These are phyloP conservation scores for Rhinocladiella mackenziei DNA, from an alignment of 2,329 filamentous ascomycete genomes.

Conservation along the genomic window DNA sequence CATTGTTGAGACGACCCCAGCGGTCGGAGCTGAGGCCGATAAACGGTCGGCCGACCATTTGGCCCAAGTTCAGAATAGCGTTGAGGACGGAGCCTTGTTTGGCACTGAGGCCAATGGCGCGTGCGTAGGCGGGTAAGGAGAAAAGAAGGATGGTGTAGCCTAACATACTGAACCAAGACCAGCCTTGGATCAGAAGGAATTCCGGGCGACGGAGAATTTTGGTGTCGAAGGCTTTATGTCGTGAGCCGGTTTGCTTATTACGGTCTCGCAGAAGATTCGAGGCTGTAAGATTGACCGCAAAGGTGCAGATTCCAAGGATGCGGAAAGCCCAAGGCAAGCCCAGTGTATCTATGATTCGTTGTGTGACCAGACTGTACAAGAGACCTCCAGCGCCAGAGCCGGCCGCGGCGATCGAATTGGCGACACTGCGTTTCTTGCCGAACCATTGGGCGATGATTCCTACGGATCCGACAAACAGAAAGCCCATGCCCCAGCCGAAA, in stretches of 20 bases:
- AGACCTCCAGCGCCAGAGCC: constrained; percentile 59
- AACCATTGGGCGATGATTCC: constrained; percentile 61
- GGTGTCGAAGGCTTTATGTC: constrained; percentile 52
- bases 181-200: constrained; percentile 56
- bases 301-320: constrained; percentile 55
- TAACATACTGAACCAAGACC: constrained; percentile 59
- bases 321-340: constrained; percentile 60
- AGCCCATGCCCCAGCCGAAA: constrained; percentile 61
- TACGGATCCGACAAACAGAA: constrained; percentile 56
- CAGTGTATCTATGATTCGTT: constrained; percentile 54
- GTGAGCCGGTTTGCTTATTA: constrained; percentile 53
- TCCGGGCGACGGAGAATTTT: constrained; percentile 52
- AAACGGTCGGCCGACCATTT: constrained; percentile 53
- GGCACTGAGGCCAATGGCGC: constrained; percentile 54
- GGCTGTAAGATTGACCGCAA: constrained; percentile 51
- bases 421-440: constrained; percentile 52
- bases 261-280: constrained; percentile 55
- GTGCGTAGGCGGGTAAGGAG: constrained; percentile 60
- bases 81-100: constrained; percentile 60
- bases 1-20: constrained; percentile 61
- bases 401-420: constrained; percentile 57
- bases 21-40: constrained; percentile 61
- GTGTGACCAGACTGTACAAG: constrained; percentile 55
- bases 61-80: constrained; percentile 61
- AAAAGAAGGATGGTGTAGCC: constrained; percentile 64